A percentile compares a stretch with the other conserved stretches of the same genome.
Conservation (phyloP, 139 green algal species). For the Chlorella sp. region DNA sequence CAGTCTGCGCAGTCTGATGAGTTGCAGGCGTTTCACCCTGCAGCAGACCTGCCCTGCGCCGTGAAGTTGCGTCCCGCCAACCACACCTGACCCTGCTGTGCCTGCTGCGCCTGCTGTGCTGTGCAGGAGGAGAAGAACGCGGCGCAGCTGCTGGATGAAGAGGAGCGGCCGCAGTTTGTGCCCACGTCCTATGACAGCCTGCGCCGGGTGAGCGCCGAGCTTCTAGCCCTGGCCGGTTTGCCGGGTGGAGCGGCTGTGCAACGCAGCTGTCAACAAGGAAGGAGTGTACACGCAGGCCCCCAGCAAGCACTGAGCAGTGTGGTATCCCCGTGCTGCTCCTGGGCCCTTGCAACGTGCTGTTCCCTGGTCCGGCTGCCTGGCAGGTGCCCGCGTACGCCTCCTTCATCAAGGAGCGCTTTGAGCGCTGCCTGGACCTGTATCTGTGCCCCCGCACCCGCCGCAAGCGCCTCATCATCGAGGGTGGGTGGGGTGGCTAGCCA, state of each 20-base stretch:
- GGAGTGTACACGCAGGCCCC: too few relatives aligned
- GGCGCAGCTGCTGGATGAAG: conserved; percentile 79
- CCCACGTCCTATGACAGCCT: conserved; percentile 73
- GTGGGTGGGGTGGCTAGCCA: background rate
- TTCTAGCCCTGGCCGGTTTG: too few relatives aligned
- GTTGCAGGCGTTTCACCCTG: too few relatives aligned
- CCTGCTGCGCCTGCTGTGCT: background rate
- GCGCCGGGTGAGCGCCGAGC: conserved; percentile 45
- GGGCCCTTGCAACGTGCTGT: too few relatives aligned
- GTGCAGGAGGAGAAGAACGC: conserved; percentile 80
- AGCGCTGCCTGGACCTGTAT: conserved; percentile 99
- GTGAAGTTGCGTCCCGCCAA: too few relatives aligned
- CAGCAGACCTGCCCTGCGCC: too few relatives aligned
- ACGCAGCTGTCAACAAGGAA: too few relatives aligned
- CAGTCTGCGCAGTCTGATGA: background rate
- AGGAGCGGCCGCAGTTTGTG: conserved; percentile 55
- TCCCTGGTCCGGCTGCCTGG: too few relatives aligned
- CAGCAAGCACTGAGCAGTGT: too few relatives aligned
- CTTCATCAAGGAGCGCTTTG: conserved; percentile 97
- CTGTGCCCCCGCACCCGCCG: conserved; percentile 87
- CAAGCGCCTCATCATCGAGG: conserved; percentile 74
- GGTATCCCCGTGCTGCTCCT: too few relatives aligned
- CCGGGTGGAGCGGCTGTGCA: too few relatives aligned
- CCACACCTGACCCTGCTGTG: background rate
- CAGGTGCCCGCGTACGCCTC: conserved; percentile 79